Base-by-base conservation (phyloP, 805 yeast genomes). In the Wickerhamiella kurtzmanii region DNA sequence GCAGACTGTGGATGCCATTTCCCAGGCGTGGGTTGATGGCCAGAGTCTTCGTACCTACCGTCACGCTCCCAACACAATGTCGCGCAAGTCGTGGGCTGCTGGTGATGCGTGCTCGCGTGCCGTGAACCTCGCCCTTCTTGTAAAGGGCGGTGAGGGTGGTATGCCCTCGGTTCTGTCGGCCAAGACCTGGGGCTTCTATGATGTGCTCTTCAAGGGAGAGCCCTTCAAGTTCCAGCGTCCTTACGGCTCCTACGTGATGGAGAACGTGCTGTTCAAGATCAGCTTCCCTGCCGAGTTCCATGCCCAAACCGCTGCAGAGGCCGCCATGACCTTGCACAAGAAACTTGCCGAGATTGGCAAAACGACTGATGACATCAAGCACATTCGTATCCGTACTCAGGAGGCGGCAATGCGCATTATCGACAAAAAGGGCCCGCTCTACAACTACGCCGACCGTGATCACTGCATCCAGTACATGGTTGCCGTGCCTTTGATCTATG, bases 71-170 rank as follows among this genome's bases (percentile, higher is more conserved):
- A 76, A 76, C 61, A 76, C 80, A 44, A 75, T 75, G 63, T 71
- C 77, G 6, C 69, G 80, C 57, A 76, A 76, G 62, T 75, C 79
- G 1, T 76, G 81, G 81, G 81, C 81, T 22, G 81, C 81, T 13
- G 81, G 80, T 49, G 80, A 76, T 55, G 80, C 80, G 11, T 71
- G 70, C 44, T 66, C 76, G 15, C 66, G 80, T 50, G 81, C 80
- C 17, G 80, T 76, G 15, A 73, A 74, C 60, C 60, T 76, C 48
- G 79, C 71, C 3, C 69, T 71, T 48, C 64, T 72, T 47, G 79
- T 75, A 22, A 69, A 71, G 59, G 65, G 68, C 44, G 79, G 79
- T 16, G 72, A 71, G 55, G 62, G 70, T 21, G 80, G 79, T 19
- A 69, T 76, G 66, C 80, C 80, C 16, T 73, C 79, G 3, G 75